Base-by-base conservation (phyloP, 202 grass and related monocot genomes). In the Elaeis oleifera region DNA sequence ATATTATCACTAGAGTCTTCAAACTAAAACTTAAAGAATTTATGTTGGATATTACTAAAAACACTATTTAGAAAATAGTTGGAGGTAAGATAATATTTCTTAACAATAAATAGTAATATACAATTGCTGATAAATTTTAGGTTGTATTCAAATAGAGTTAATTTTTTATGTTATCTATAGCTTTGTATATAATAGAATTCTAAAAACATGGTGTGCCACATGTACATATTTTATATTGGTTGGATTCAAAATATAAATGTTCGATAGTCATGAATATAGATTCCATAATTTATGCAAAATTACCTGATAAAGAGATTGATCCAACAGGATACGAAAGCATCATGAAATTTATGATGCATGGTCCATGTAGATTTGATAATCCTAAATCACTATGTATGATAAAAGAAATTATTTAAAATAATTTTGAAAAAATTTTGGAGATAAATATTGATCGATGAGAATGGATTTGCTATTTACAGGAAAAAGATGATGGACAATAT, bases 291-390 rank as follows among this genome's bases (percentile, higher is more conserved):
- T 69, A 4, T n/a, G 23, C 52, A 3, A 27, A 69, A 32, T 55
- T 71, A 14, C 18, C 31, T 1, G 2, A 60, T 16, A 7, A 16
- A 49, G 24, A 0, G 50, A 61, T 20, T 7, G 21, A 5, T 27
- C 58, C 2, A 24, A 24, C 3, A 3, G 23, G 23, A 3, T 24
- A 24, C 3, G 23, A 24, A 24, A 24, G 23, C 0, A 1, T 60
- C 5, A 2, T 8, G 1, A 48, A 71, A 19, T 59, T 51, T 14
- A 71, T 53, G 56, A 31, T 71, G 2, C 54, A 71, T 32, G 69
- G 36, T 3, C 56, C 54, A 4, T 61, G 23, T 28, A 44, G 69
- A 6, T 16, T 26, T 1, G 3, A 2, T 1, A 61, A 71, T 5
- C 1, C 23, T 0, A 29, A 29, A 21, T 59, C 55, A 0, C 57